These are phyloP conservation scores for Podospora anserina DNA, from an alignment of 495 filamentous ascomycete genomes.

Conservation along the genomic window DNA sequence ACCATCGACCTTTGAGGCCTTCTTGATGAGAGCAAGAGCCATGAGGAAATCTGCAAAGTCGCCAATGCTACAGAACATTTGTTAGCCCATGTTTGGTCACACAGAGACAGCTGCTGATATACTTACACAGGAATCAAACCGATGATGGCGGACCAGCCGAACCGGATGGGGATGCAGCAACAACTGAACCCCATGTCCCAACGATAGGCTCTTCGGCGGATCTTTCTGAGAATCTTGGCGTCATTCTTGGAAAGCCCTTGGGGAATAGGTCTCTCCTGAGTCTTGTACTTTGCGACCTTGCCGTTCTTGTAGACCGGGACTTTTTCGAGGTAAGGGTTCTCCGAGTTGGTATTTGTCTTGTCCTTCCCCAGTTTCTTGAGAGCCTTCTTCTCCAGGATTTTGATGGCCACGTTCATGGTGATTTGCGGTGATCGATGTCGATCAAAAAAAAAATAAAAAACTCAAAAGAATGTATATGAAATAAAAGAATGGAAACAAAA, in stretches of 20 bases:
- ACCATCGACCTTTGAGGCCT: constrained; percentile 66
- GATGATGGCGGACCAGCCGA: constrained; percentile 82
- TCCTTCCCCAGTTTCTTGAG: constrained; percentile 63
- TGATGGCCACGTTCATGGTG: constrained; percentile 32
- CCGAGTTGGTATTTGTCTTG: constrained; percentile 67
- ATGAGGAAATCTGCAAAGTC: constrained; percentile 70
- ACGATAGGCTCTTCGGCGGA: constrained; percentile 75
- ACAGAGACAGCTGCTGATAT: constrained; percentile 1
- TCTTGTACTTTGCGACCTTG: constrained; percentile 56
- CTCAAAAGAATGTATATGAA: neutral
- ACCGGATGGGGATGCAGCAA: constrained; percentile 68
- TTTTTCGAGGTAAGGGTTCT: constrained; percentile 74
- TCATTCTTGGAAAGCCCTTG: constrained; percentile 76
- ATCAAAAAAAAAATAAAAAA: constrained; percentile 7
- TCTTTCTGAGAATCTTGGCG: constrained; percentile 69
- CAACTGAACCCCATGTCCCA: constrained; percentile 72
- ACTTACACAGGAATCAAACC: constrained; percentile 75
- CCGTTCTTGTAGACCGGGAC: constrained; percentile 65
- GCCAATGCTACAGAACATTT: constrained; percentile 53
- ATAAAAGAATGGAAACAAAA: neutral
- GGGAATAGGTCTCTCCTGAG: constrained; percentile 64
- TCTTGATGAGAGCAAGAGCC: constrained; percentile 65
- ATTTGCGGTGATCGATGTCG: constrained; percentile 10
- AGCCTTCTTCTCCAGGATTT: constrained; percentile 62
- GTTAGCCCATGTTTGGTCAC: constrained; percentile 10